Percentiles rank a stretch among this genome's conserved stretches.
These are phyloP conservation scores for Penicillium taxi DNA, from an alignment of 495 filamentous ascomycete species.

Conservation along the genomic window DNA sequence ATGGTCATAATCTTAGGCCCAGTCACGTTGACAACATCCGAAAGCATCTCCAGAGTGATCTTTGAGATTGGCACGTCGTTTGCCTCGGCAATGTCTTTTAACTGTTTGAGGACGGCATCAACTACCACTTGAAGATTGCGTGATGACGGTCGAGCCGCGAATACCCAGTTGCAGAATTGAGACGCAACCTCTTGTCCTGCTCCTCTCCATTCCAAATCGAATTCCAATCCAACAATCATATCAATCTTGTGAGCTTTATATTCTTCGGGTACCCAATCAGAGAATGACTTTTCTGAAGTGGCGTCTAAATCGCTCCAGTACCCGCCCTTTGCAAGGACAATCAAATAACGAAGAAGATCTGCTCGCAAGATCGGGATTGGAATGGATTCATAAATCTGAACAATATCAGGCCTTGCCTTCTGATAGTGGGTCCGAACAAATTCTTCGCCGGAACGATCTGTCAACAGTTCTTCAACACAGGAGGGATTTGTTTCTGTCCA, in stretches of 20 bases:
- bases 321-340: slow-evolving; percentile 51
- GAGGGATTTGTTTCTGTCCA: slow-evolving; percentile 24
- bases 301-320: slow-evolving; percentile 53
- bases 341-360: slow-evolving; percentile 51
- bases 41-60: slow-evolving; percentile 22
- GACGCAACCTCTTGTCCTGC: slow-evolving; percentile 22
- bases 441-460: slow-evolving; percentile 16
- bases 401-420: slow-evolving; percentile 27
- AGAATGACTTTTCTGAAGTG: slow-evolving; percentile 41
- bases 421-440: slow-evolving; percentile 27
- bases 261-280: slow-evolving; percentile 44
- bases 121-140: slow-evolving; percentile 27
- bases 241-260: slow-evolving; percentile 28
- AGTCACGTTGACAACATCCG: slow-evolving; percentile 34
- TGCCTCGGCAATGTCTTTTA: slow-evolving; percentile 22
- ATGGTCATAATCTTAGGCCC: slow-evolving; percentile 35
- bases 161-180: slow-evolving; percentile 38
- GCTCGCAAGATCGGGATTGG: slow-evolving; percentile 44
- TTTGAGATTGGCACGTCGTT: slow-evolving; percentile 20
- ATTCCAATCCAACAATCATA: slow-evolving; percentile 40
- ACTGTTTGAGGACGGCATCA: slow-evolving; percentile 20
- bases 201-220: slow-evolving; percentile 27
- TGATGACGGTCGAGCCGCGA: slow-evolving; percentile 24
- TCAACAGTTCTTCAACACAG: slow-evolving; percentile 26
- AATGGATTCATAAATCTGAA: slow-evolving; percentile 33